Conservation (phyloP, 805 yeast species). For the Hanseniaspora jakobsenii region DNA sequence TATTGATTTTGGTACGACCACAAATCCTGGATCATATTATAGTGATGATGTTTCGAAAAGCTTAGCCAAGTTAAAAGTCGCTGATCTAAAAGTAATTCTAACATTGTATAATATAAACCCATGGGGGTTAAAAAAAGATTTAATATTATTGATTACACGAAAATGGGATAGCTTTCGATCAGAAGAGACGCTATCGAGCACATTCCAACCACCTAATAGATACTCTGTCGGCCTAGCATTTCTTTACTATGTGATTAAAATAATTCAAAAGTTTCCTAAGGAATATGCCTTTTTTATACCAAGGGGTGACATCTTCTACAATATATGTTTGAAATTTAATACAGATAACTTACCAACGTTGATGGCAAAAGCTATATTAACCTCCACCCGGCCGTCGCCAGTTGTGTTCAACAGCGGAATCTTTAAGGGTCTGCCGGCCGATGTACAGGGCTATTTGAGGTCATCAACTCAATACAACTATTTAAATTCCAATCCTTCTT, state of each 20-base stretch:
- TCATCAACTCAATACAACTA: no score
- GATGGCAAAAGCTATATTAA: neutral
- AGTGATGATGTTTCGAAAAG: constrained; percentile 19
- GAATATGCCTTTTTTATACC: neutral
- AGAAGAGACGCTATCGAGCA: no score
- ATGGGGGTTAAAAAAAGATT: constrained; percentile 50
- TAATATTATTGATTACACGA: constrained; percentile 41
- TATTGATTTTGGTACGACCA: no score
- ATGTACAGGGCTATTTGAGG: no score
- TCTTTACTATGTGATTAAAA: neutral
- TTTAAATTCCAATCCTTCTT: no score
- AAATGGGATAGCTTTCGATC: constrained; percentile 18
- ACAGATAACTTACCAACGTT: neutral
- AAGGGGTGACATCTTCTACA: neutral
- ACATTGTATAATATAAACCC: constrained; percentile 37
- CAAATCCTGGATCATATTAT: constrained; percentile 24
- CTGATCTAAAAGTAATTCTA: constrained; percentile 43
- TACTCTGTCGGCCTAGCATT: neutral
- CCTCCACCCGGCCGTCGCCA: no score
- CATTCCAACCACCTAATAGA: no score
- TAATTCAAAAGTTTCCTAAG: neutral
- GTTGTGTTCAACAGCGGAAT: neutral
- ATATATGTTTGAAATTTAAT: neutral
- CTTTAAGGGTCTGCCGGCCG: no score
- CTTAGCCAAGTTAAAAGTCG: constrained; percentile 33